Percentiles rank a stretch among this genome's conserved stretches.
phyloP scores from a whole-genome alignment of 176 grass and related monocot species.

The bread wheat (Triticum aestivum) region DNA sequence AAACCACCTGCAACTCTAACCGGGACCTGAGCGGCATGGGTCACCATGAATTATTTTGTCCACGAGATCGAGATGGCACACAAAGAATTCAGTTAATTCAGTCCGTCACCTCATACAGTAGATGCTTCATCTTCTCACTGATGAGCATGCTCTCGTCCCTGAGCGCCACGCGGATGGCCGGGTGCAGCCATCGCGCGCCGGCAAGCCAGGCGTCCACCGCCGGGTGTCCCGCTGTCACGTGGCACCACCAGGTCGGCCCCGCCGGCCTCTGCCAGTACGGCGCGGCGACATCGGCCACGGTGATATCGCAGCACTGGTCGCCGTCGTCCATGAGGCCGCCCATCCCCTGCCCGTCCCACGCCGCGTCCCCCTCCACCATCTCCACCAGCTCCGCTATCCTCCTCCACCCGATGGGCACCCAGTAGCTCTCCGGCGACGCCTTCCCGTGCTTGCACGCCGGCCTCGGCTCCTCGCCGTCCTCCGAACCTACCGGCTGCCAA shows the following conservation, averaged over 20 bases:
- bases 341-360: constrained; percentile 25
- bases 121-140: constrained; percentile 65
- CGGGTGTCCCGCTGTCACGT: constrained; percentile 40
- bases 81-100: not conserved
- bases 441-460: constrained; percentile 24
- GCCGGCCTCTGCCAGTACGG: constrained; percentile 49
- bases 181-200: constrained; percentile 47
- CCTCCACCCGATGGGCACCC: constrained; percentile 52
- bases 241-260: constrained; percentile 70
- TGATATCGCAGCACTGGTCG: constrained; percentile 28
- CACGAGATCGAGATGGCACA: not conserved
- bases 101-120: constrained; percentile 48
- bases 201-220: constrained; percentile 48
- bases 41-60: no score
- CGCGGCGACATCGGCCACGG: constrained; percentile 50
- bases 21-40: constrained; percentile 33
- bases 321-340: constrained; percentile 24
- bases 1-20: constrained; percentile 64
- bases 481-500: not conserved
- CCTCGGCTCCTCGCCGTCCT: constrained; percentile 29
- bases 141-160: constrained; percentile 58
- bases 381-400: constrained; percentile 45
- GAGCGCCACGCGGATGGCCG: constrained; percentile 50
- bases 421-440: constrained; percentile 33
- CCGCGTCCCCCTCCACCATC: constrained; percentile 37